Percentiles rank a stretch among this genome's conserved stretches.
phyloP scores from a whole-genome alignment of 2,329 filamentous ascomycete species.

The Cladosporium phlei region DNA sequence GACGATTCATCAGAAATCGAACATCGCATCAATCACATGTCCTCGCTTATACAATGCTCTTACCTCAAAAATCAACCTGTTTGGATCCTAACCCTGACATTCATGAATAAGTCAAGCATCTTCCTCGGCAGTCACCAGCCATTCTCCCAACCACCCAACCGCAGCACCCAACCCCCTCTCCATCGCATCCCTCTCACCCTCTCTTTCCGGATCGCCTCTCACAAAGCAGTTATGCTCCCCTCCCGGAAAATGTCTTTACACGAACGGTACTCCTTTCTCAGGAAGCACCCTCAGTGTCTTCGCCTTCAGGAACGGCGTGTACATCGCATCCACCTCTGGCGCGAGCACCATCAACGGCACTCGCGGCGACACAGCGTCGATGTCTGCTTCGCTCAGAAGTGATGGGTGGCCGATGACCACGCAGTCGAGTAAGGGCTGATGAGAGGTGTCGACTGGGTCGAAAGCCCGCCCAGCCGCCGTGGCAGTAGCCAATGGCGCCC shows the following conservation, averaged over 20 bases:
- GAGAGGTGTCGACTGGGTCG: constrained; percentile 18
- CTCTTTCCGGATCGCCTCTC: constrained; percentile 38
- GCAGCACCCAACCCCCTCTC: constrained; percentile 38
- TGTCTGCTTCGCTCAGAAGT: constrained; percentile 41
- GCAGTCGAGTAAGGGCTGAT: constrained; percentile 42
- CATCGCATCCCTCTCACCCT: constrained; percentile 43
- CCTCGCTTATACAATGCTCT: too few species aligned
- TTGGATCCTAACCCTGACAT: too few species aligned
- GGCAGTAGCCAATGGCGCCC: constrained; percentile 49
- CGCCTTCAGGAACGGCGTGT: constrained; percentile 44
- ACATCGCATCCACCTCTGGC: constrained; percentile 45
- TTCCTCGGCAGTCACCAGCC: neutral
- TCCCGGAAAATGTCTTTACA: constrained; percentile 50
- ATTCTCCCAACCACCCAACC: constrained; percentile 9
- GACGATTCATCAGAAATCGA: too few species aligned
- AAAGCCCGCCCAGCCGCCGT: constrained; percentile 50
- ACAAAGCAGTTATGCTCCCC: constrained; percentile 45
- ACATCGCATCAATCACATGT: too few species aligned
- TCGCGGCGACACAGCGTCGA: constrained; percentile 35
- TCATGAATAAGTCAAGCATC: too few species aligned
- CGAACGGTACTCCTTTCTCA: constrained; percentile 38
- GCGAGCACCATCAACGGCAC: constrained; percentile 52
- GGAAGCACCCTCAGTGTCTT: constrained; percentile 39
- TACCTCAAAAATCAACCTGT: too few species aligned
- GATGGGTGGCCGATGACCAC: constrained; percentile 45